Base-by-base conservation (phyloP, 2,329 filamentous ascomycete species). In the Sporothrix inflata region DNA sequence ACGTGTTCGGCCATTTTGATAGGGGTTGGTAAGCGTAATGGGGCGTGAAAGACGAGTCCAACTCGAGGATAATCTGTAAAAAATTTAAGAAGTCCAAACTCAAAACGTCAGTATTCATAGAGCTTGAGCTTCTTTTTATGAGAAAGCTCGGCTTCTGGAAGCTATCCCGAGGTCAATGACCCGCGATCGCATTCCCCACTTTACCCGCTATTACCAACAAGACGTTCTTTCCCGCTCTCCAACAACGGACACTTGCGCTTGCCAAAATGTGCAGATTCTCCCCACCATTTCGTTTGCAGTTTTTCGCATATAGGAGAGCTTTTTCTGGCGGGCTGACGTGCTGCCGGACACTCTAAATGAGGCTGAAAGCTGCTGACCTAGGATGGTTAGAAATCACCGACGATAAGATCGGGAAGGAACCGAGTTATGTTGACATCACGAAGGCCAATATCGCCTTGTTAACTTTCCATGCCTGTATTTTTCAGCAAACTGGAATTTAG, bases 1-100 rank as follows among this genome's bases (percentile, higher is more conserved):
- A 73, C 40, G 21, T 47, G 71, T 49, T 76, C 73, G 5, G 65
- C 42, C 69, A 69, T 55, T 16, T 30, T 49, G 5, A 42, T 19
- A 24, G 5, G 27, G 14, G 16, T 14, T 49, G 47, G 16, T 49
- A 21, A 49, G 19, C 47, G 8, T 21, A 21, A 34, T 34, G 30
- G 30, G 30, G 30, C 30, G 30, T 34, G 30, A 34, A 34, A 34
- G 30, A 34, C 30, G 30, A 34, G 30, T 34, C 6, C 30, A 34
- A 34, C 30, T 34, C 3, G 30, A 34, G 30, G 30, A 34, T 34
- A 34, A 34, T 3, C 30, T 34, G 30, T 34, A 34, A 34, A 3
- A 6, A 34, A 3, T 34, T 34, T 34, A 34, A 3, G 30, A 34
- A 34, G 30, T 34, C 30, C 30, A 34, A 34, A 34, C 3, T 34